A percentile compares a stretch with the other conserved stretches of the same genome.
Conservation (phyloP, 2,329 filamentous ascomycete species). For the Neonectria coccinea region DNA sequence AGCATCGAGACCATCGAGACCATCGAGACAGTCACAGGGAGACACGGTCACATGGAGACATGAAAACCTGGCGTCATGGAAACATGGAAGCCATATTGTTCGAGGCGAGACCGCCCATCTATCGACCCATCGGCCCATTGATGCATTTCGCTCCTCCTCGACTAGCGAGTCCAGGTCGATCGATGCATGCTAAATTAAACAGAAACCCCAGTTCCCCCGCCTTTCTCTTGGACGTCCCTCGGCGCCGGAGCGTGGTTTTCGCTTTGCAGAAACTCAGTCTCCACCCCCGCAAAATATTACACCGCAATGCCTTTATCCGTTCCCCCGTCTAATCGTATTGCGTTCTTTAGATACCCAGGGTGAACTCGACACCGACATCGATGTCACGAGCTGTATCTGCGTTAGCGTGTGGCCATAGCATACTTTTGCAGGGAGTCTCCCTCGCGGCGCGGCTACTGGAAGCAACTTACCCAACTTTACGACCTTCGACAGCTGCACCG, state of each 20-base stretch:
- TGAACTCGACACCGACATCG: conserved; percentile 96
- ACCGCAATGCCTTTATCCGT: conserved; percentile 39
- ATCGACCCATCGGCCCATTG: conserved; percentile 40
- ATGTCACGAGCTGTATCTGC: conserved; percentile 81
- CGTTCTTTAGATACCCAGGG: conserved; percentile 83
- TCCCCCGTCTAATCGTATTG: conserved; percentile 30
- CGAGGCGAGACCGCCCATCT: conserved; percentile 41
- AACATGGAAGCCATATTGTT: conserved; percentile 44
- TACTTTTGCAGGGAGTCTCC: background rate
- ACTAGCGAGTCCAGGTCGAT: conserved; percentile 37
- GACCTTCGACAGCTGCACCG: conserved; percentile 98
- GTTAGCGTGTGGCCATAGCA: conserved; percentile 34
- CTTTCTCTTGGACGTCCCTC: conserved; percentile 15
- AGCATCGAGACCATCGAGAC: background rate
- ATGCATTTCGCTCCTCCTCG: conserved; percentile 39
- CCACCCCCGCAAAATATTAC: conserved; percentile 46
- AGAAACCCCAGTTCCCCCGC: conserved; percentile 39
- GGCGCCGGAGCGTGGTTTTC: conserved; percentile 30
- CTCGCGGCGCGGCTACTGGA: background rate
- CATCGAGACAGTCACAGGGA: background rate
- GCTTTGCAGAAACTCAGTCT: conserved; percentile 35
- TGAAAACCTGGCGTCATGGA: conserved; percentile 11
- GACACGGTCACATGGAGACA: conserved; percentile 20
- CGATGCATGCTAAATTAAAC: conserved; percentile 48
- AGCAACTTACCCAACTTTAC: conserved; percentile 89